These are phyloP conservation scores for Peniophora sp. DNA, from an alignment of 1,284 basidiomycete species.

Conservation along the genomic window DNA sequence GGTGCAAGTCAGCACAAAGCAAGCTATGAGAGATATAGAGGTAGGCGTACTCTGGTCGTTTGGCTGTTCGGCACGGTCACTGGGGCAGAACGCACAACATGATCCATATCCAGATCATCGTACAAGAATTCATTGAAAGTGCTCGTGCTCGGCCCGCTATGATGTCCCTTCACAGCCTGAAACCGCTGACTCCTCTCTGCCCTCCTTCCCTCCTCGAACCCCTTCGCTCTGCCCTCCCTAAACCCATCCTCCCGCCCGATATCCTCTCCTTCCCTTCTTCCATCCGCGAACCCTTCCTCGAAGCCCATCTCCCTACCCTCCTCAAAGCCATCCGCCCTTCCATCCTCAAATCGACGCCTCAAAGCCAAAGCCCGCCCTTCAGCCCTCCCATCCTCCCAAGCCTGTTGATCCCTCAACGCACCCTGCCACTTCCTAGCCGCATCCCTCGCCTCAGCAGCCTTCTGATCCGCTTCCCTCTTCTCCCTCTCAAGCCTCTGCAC, in stretches of 20 bases:
- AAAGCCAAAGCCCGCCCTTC: slow-evolving; percentile 41
- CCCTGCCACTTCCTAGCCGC: slow-evolving; percentile 36
- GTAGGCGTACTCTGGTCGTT: not conserved
- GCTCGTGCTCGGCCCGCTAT: no score
- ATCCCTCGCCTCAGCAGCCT: slow-evolving; percentile 39
- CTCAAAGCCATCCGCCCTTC: slow-evolving; percentile 35
- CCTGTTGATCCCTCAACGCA: slow-evolving; percentile 38
- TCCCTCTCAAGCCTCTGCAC: slow-evolving; percentile 34
- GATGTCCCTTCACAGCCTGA: not conserved
- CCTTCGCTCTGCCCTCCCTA: slow-evolving; percentile 41
- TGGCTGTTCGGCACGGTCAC: not conserved
- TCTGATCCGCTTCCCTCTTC: slow-evolving; percentile 38
- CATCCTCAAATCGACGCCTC: slow-evolving; percentile 22
- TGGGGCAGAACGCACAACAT: not conserved
- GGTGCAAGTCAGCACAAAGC: not conserved
- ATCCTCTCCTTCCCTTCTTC: slow-evolving; percentile 38
- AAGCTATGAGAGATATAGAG: not conserved
- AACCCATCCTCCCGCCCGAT: slow-evolving; percentile 42
- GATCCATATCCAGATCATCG: not conserved
- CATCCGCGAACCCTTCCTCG: slow-evolving; percentile 30
- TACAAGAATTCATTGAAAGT: slow-evolving; percentile 6
- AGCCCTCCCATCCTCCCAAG: slow-evolving; percentile 35
- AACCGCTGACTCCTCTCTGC: slow-evolving; percentile 14
- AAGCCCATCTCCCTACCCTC: slow-evolving; percentile 34
- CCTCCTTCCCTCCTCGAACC: slow-evolving; percentile 25